These are phyloP conservation scores for Luzula sylvatica DNA, from an alignment of 176 grass and related monocot species.

Conservation along the genomic window DNA sequence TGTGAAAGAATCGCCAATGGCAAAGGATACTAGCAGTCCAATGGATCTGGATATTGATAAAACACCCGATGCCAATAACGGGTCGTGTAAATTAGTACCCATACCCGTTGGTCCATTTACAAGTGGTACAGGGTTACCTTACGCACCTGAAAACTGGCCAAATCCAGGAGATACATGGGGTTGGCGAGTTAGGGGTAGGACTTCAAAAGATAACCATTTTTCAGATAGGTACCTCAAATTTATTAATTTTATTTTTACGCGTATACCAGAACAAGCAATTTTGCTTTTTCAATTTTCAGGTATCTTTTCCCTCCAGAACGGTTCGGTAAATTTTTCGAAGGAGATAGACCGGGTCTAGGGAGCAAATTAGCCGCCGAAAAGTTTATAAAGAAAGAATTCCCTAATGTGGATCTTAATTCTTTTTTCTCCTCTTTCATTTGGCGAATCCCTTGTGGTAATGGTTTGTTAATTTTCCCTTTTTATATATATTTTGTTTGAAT, in stretches of 20 bases:
- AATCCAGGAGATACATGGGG: conserved; percentile 11
- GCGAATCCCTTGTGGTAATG: conserved; percentile 52
- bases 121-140: conserved; percentile 20
- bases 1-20: too few species aligned
- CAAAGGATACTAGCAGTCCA: too few species aligned
- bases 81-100: background rate
- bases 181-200: conserved; percentile 12
- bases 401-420: conserved; percentile 36
- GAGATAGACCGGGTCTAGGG: conserved; percentile 37
- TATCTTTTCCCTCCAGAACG: conserved; percentile 53
- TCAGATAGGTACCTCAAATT: conserved; percentile 11
- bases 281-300: conserved; percentile 21
- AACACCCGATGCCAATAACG: too few species aligned
- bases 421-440: conserved; percentile 92
- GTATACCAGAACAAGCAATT: too few species aligned
- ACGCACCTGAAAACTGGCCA: conserved; percentile 24
- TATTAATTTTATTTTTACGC: background rate
- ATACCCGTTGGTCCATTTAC: conserved; percentile 1
- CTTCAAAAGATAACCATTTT: conserved; percentile 1
- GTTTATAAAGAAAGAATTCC: conserved; percentile 67
- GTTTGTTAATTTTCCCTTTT: conserved; percentile 4
- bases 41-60: too few species aligned
- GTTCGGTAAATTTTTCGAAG: conserved; percentile 40
- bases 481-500: conserved; percentile 14
- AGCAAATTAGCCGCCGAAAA: conserved; percentile 63